phyloP scores from a whole-genome alignment of 495 filamentous ascomycete genomes.

The Bathelium albidoporum region DNA sequence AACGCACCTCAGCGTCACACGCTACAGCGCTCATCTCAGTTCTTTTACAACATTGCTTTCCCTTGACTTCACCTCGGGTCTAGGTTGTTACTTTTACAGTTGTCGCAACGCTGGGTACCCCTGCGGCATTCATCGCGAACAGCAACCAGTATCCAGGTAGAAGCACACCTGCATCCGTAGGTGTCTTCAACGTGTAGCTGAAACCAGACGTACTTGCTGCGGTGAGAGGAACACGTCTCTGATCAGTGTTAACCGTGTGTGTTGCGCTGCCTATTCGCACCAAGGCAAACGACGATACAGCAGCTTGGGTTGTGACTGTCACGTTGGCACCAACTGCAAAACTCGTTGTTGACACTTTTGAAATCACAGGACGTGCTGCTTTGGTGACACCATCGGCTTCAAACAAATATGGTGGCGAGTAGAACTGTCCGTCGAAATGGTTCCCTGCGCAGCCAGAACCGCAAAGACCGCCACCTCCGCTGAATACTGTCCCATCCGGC shows the following conservation, averaged over 20 bases:
- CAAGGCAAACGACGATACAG: slow-evolving; percentile 23
- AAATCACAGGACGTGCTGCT: slow-evolving; percentile 35
- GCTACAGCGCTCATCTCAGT: too few relatives aligned
- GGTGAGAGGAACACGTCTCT: slow-evolving; percentile 41
- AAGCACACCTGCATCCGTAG: slow-evolving; percentile 40
- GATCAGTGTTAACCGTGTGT: slow-evolving; percentile 51
- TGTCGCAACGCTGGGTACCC: slow-evolving; percentile 40
- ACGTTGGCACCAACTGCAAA: slow-evolving; percentile 29
- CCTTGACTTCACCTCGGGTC: neutral
- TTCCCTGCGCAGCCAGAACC: slow-evolving; percentile 39
- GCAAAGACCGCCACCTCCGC: slow-evolving; percentile 48
- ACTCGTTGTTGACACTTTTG: slow-evolving; percentile 16
- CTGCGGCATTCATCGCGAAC: slow-evolving; percentile 39
- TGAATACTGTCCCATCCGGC: slow-evolving; percentile 45
- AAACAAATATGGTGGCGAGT: slow-evolving; percentile 46
- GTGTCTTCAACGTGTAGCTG: slow-evolving; percentile 30
- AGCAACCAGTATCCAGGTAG: slow-evolving; percentile 51
- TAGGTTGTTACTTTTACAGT: slow-evolving; percentile 12
- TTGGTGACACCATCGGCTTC: slow-evolving; percentile 29
- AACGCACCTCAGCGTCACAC: too few relatives aligned
- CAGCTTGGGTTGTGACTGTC: slow-evolving; percentile 26
- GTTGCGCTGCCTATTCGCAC: slow-evolving; percentile 41
- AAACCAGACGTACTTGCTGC: slow-evolving; percentile 10
- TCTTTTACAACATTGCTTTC: too few relatives aligned
- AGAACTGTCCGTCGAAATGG: slow-evolving; percentile 50